Conservation (phyloP, 2,329 filamentous ascomycete species). For the Bisporella sp. region DNA sequence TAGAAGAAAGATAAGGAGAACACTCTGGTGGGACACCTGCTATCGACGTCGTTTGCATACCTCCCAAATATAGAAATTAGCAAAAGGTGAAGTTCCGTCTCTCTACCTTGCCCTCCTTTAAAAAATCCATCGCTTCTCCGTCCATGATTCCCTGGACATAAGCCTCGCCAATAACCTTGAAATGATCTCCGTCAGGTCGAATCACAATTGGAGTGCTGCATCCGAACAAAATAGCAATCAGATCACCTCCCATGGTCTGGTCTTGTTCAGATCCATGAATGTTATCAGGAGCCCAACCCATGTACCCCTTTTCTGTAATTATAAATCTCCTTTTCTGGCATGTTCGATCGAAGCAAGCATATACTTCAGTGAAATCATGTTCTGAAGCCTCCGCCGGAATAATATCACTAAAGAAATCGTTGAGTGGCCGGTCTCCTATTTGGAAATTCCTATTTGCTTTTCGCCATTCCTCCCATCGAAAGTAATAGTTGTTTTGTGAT, state of each 20-base stretch:
- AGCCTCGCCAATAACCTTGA: constrained; percentile 12
- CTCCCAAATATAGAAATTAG: neutral
- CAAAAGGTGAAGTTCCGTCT: constrained; percentile 4
- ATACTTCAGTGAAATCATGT: constrained; percentile 11
- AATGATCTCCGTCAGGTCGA: neutral
- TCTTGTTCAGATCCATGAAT: constrained; percentile 1
- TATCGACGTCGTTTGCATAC: too few species aligned
- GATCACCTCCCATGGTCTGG: constrained; percentile 8
- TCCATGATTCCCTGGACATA: constrained; percentile 19
- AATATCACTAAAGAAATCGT: constrained; percentile 7
- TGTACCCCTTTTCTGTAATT: constrained; percentile 8
- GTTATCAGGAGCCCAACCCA: constrained; percentile 13
- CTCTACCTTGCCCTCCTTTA: neutral
- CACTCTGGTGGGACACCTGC: too few species aligned
- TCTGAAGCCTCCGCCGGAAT: constrained; percentile 6
- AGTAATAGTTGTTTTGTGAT: constrained; percentile 7
- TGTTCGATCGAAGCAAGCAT: constrained; percentile 5
- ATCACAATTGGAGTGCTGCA: constrained; percentile 14
- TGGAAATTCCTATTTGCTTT: constrained; percentile 4
- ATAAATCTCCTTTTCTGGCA: constrained; percentile 7
- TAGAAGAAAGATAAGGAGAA: too few species aligned
- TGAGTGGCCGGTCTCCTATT: neutral
- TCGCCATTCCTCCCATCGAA: constrained; percentile 8
- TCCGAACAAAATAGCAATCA: constrained; percentile 12
- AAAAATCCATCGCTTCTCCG: constrained; percentile 9